phyloP scores from a whole-genome alignment of 176 grass and related monocot species.

The Ampelocalamus luodianensis region DNA sequence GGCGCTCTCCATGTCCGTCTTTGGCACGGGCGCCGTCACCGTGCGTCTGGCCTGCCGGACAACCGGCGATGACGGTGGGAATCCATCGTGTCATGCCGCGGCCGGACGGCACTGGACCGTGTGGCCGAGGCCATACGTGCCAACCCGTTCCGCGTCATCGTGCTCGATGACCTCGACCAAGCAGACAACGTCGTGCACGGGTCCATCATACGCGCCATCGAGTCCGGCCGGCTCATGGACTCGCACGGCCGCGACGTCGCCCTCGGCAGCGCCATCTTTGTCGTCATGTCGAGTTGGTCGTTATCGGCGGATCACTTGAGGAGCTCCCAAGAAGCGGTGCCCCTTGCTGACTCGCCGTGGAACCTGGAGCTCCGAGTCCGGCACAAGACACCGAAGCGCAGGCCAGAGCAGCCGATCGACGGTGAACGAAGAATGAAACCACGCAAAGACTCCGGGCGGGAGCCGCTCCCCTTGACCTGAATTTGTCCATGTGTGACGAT shows the following conservation, averaged over 20 bases:
- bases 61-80: constrained; percentile 32
- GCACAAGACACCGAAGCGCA: constrained; percentile 42
- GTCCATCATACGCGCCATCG: constrained; percentile 56
- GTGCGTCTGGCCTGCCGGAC: constrained; percentile 38
- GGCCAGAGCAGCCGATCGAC: constrained; percentile 22
- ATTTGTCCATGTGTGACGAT: constrained; percentile 56
- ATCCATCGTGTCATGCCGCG: constrained; percentile 33
- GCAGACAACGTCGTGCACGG: constrained; percentile 47
- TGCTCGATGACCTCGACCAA: constrained; percentile 76
- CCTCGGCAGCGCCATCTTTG: constrained; percentile 63
- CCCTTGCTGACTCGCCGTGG: constrained; percentile 35
- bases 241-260: constrained; percentile 64
- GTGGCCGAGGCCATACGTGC: constrained; percentile 56
- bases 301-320: constrained; percentile 33
- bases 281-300: constrained; percentile 51
- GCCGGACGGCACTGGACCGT: constrained; percentile 60
- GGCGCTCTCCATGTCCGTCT: constrained; percentile 60
- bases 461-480: constrained; percentile 68
- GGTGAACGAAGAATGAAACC: constrained; percentile 40
- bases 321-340: constrained; percentile 10
- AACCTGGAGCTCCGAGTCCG: constrained; percentile 54
- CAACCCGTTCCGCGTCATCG: constrained; percentile 65
- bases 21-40: constrained; percentile 37
- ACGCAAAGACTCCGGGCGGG: constrained; percentile 18
- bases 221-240: constrained; percentile 63